These are phyloP conservation scores for Logfia minima DNA, from an alignment of 129 eudicot species.

Conservation along the genomic window DNA sequence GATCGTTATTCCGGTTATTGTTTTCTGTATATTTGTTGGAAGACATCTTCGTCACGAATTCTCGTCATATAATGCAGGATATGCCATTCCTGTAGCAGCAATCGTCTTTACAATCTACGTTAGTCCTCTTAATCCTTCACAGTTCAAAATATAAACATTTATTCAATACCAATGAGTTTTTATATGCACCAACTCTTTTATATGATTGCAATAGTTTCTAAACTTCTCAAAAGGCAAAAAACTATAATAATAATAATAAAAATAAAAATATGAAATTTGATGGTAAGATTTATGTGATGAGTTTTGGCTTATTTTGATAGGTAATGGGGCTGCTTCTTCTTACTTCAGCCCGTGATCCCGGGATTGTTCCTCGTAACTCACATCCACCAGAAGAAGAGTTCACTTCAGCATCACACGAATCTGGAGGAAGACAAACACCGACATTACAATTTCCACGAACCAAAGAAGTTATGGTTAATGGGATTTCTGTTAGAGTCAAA, in stretches of 20 bases:
- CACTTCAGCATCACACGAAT: constrained; percentile 54
- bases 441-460: constrained; percentile 80
- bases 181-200: too few species aligned
- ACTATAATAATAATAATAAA: too few species aligned
- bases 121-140: constrained; percentile 37
- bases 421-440: constrained; percentile 63
- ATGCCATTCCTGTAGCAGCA: constrained; percentile 68
- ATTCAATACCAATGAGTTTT: neutral
- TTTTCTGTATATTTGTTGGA: constrained; percentile 83
- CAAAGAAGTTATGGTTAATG: constrained; percentile 89
- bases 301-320: constrained; percentile 37
- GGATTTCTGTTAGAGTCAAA: constrained; percentile 85
- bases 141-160: neutral
- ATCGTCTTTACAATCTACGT: constrained; percentile 73
- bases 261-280: too few species aligned
- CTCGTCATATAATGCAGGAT: constrained; percentile 78
- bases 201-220: neutral
- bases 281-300: neutral
- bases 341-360: constrained; percentile 85
- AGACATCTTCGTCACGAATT: constrained; percentile 81
- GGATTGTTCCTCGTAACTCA: constrained; percentile 80
- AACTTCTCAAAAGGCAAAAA: neutral
- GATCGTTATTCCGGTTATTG: constrained; percentile 58
- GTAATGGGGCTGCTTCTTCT: constrained; percentile 68
- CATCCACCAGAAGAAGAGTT: constrained; percentile 92